These are phyloP conservation scores for Calendula officinalis DNA, from an alignment of 129 eudicot species.

Conservation along the genomic window DNA sequence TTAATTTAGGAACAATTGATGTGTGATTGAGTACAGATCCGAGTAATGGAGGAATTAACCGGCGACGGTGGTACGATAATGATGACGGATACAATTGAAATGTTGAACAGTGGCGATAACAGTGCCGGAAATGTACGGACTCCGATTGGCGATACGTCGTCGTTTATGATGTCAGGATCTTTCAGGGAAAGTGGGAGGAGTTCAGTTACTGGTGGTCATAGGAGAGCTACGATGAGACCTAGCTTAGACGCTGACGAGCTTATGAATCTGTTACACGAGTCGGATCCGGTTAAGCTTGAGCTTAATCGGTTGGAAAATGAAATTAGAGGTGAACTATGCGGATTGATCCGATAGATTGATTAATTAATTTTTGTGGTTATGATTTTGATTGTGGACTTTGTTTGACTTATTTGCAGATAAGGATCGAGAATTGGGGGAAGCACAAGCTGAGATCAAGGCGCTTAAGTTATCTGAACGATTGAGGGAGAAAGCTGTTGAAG, in stretches of 20 bases:
- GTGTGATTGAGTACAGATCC: constrained; percentile 43
- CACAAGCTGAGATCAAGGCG: constrained; percentile 25
- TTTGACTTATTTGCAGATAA: constrained; percentile 46
- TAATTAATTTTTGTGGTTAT: not conserved
- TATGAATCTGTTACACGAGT: constrained; percentile 70
- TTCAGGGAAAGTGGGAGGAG: constrained; percentile 42
- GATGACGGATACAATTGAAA: constrained; percentile 2
- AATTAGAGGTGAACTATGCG: constrained; percentile 58
- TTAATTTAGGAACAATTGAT: constrained; percentile 17
- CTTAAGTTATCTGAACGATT: constrained; percentile 57
- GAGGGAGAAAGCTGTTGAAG: constrained; percentile 70
- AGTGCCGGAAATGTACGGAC: constrained; percentile 44
- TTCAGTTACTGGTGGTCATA: constrained; percentile 36
- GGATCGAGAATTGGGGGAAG: constrained; percentile 59
- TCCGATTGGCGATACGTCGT: constrained; percentile 12
- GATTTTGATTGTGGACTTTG: constrained; percentile 9
- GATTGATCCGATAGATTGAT: constrained; percentile 33
- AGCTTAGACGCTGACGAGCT: constrained; percentile 81
- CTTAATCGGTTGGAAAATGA: constrained; percentile 79
- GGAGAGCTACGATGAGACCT: constrained; percentile 54
- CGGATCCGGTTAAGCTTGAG: constrained; percentile 92
- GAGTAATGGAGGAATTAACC: constrained; percentile 56
- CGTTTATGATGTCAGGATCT: constrained; percentile 45
- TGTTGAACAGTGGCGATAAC: constrained; percentile 23
- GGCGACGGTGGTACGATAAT: constrained; percentile 42